Percentiles rank a stretch among this genome's conserved stretches.
Conservation (phyloP, 257 asterid genomes). For the Nicotiana sylvestris region DNA sequence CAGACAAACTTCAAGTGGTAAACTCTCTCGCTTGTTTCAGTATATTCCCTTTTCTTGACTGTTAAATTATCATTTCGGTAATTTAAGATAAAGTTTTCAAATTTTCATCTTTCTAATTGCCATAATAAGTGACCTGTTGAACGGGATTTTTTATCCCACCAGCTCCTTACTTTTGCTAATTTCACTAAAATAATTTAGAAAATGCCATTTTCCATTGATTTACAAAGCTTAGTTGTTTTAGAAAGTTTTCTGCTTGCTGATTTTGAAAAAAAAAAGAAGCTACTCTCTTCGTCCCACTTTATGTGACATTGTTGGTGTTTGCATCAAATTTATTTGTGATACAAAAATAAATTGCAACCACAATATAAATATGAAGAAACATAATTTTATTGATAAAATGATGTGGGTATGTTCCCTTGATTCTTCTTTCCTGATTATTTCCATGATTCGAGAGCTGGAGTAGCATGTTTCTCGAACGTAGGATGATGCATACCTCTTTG, state of each 20-base stretch:
- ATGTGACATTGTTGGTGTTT: too few relatives aligned
- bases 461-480: too few relatives aligned
- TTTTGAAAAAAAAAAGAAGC: too few relatives aligned
- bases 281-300: too few relatives aligned
- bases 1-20: constrained; percentile 97
- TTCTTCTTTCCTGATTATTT: too few relatives aligned
- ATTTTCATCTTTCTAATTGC: not conserved
- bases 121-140: not conserved
- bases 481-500: too few relatives aligned
- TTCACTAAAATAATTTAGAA: not conserved
- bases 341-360: too few relatives aligned
- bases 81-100: not conserved
- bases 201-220: not conserved
- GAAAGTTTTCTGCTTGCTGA: not conserved
- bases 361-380: too few relatives aligned
- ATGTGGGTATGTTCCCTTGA: too few relatives aligned
- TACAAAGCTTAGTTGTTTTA: not conserved
- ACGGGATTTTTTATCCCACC: not conserved
- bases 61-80: not conserved
- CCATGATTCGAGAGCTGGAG: too few relatives aligned
- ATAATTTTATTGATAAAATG: too few relatives aligned
- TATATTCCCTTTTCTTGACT: not conserved
- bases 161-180: not conserved
- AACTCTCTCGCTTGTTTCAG: constrained; percentile 4
- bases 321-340: too few relatives aligned